Evolutionary conservation across 805 yeast species (phyloP).

Genomic region (Hanseniaspora mollemarum): DNA sequence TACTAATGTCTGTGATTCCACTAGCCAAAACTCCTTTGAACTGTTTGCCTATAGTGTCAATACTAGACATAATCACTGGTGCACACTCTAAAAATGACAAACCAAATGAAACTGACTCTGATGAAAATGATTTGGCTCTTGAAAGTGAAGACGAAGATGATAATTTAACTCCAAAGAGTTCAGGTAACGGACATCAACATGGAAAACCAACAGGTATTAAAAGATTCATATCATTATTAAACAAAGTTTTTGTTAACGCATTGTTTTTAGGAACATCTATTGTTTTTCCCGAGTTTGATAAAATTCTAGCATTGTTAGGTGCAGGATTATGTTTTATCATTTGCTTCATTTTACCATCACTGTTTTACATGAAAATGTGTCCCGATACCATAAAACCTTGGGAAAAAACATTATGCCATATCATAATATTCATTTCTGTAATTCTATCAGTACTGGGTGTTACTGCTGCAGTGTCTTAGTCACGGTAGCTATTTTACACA

Average conservation of each 20-base stretch:
- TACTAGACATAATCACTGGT: slow-evolving; percentile 45
- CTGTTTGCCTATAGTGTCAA: slow-evolving; percentile 69
- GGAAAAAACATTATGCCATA: slow-evolving; percentile 34
- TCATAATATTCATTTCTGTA: slow-evolving; percentile 37
- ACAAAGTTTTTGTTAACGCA: slow-evolving; percentile 42
- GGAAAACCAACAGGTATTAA: neutral
- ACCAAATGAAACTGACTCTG: slow-evolving; percentile 16
- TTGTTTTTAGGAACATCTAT: slow-evolving; percentile 50
- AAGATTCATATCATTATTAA: slow-evolving; percentile 18
- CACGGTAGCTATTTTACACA: too few relatives aligned
- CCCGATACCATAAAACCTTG: slow-evolving; percentile 32
- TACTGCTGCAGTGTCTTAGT: slow-evolving; percentile 36
- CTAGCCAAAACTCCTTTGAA: slow-evolving; percentile 74
- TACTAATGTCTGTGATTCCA: slow-evolving; percentile 69
- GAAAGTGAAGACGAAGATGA: slow-evolving; percentile 15
- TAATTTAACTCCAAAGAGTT: slow-evolving; percentile 5
- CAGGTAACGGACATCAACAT: neutral
- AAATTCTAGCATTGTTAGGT: slow-evolving; percentile 70
- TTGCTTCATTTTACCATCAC: slow-evolving; percentile 66
- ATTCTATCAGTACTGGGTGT: slow-evolving; percentile 50
- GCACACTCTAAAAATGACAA: slow-evolving; percentile 23
- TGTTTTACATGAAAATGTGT: slow-evolving; percentile 56
- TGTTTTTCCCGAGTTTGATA: slow-evolving; percentile 66
- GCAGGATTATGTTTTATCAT: slow-evolving; percentile 67
- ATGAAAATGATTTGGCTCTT: slow-evolving; percentile 4